A percentile compares a stretch with the other conserved stretches of the same genome.
These are phyloP conservation scores for Phytophthora pseudosyringae DNA, from an alignment of 352 stramenopile genomes.

Conservation along the genomic window DNA sequence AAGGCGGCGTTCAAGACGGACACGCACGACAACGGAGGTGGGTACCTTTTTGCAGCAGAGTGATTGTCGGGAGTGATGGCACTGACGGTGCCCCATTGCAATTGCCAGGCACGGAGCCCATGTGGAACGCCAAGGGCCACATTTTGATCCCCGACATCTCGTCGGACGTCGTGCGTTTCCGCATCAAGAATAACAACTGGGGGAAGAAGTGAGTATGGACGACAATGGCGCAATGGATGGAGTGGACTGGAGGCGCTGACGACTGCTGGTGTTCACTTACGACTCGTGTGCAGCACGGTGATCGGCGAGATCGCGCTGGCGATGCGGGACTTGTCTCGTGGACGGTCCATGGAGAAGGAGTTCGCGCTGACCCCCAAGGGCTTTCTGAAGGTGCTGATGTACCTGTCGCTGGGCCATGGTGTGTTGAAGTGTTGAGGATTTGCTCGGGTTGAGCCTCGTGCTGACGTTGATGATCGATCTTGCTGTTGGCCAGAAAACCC, in stretches of 20 bases:
- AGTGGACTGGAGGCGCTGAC: not conserved
- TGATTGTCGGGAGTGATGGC: conserved; percentile 7
- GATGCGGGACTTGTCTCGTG: conserved; percentile 72
- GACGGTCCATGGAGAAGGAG: conserved; percentile 82
- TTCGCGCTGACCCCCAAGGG: conserved; percentile 75
- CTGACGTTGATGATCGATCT: conserved; percentile 5
- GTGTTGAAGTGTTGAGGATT: conserved; percentile 3
- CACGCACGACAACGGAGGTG: conserved; percentile 77
- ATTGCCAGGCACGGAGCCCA: conserved; percentile 51
- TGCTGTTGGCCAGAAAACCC: conserved; percentile 61
- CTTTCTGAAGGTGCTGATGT: conserved; percentile 72
- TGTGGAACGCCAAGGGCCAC: conserved; percentile 82
- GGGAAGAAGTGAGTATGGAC: conserved; percentile 59
- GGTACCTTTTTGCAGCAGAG: not conserved
- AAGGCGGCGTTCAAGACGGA: conserved; percentile 74
- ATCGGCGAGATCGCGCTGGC: conserved; percentile 78
- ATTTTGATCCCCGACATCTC: conserved; percentile 74
- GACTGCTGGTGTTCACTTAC: not conserved
- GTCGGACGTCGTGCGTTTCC: conserved; percentile 71
- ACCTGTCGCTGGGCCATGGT: conserved; percentile 77
- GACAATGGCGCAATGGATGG: not conserved
- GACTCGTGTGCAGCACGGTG: conserved; percentile 47
- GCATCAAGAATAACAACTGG: conserved; percentile 83
- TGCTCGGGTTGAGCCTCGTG: not conserved
- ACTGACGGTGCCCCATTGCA: conserved; percentile 1